Percentiles rank a stretch among this genome's conserved stretches.
phyloP scores from a whole-genome alignment of 2,329 filamentous ascomycete genomes.

The Talaromyces sp. region DNA sequence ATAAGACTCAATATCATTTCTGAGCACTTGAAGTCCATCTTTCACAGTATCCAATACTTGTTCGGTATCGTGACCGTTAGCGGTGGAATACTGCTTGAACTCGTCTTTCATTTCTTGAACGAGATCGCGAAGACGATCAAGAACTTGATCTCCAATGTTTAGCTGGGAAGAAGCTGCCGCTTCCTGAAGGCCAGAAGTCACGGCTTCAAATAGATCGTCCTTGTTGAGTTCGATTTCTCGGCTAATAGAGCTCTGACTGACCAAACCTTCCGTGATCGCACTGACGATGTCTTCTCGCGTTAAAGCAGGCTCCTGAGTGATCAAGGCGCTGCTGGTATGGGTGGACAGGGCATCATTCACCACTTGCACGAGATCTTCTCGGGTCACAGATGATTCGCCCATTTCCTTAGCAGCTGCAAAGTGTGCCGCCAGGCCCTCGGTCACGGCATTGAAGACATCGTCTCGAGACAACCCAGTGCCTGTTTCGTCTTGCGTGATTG shows the following conservation, averaged over 20 bases:
- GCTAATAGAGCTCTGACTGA: conserved; percentile 39
- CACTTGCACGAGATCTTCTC: conserved; percentile 54
- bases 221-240: conserved; percentile 57
- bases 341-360: conserved; percentile 54
- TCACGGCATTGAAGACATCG: conserved; percentile 56
- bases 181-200: conserved; percentile 53
- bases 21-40: conserved; percentile 76
- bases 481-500: conserved; percentile 28
- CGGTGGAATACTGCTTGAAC: conserved; percentile 73
- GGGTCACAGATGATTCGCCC: conserved; percentile 43
- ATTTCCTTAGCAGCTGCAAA: conserved; percentile 52
- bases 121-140: conserved; percentile 54
- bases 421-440: conserved; percentile 50
- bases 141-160: conserved; percentile 53
- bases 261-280: conserved; percentile 56
- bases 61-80: conserved; percentile 75
- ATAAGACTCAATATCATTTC: conserved; percentile 74
- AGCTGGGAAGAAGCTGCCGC: conserved; percentile 48
- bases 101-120: conserved; percentile 58
- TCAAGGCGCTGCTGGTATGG: conserved; percentile 37
- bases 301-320: conserved; percentile 42
- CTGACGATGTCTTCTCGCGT: conserved; percentile 53
- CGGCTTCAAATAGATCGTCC: conserved; percentile 54
- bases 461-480: conserved; percentile 47
- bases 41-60: conserved; percentile 84